Evolutionary conservation across 2,329 filamentous ascomycete genomes (phyloP).

Genomic region (Tolypocladium guangdongense): DNA sequence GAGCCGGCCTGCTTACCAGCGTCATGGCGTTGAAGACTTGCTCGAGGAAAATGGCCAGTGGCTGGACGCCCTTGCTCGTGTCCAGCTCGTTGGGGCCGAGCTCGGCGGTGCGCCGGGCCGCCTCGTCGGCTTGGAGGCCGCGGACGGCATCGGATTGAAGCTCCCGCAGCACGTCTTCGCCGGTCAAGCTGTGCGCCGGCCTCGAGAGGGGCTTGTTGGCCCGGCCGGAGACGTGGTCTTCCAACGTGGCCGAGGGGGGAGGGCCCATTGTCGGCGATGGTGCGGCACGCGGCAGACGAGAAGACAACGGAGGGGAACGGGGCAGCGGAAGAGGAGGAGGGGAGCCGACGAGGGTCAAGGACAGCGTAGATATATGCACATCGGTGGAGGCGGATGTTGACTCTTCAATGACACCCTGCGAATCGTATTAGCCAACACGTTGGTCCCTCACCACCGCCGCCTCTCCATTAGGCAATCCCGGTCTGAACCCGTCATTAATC

Average conservation of each 20-base stretch:
- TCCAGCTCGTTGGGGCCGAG: slow-evolving; percentile 56
- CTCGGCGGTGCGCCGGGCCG: slow-evolving; percentile 40
- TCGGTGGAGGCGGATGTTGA: too few species aligned
- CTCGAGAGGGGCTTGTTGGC: slow-evolving; percentile 40
- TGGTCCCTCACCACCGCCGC: neutral
- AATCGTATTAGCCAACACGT: neutral
- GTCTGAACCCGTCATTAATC: neutral
- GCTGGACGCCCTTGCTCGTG: slow-evolving; percentile 46
- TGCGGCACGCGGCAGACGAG: neutral
- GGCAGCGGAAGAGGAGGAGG: rapidly evolving
- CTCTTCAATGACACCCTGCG: neutral
- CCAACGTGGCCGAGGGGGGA: neutral
- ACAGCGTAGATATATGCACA: neutral
- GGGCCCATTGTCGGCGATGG: neutral
- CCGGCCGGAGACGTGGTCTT: slow-evolving; percentile 26
- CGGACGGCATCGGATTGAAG: slow-evolving; percentile 43
- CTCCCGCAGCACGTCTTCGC: slow-evolving; percentile 41
- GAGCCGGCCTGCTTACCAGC: slow-evolving; percentile 41
- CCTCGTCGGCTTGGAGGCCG: slow-evolving; percentile 45
- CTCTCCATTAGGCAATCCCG: neutral
- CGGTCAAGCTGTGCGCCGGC: slow-evolving; percentile 51
- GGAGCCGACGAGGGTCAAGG: neutral
- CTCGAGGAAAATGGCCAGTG: slow-evolving; percentile 50
- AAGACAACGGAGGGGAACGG: neutral
- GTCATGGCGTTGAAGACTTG: slow-evolving; percentile 63